Base-by-base conservation (phyloP, 495 filamentous ascomycete species). In the Lasiosphaeris hirsuta region DNA sequence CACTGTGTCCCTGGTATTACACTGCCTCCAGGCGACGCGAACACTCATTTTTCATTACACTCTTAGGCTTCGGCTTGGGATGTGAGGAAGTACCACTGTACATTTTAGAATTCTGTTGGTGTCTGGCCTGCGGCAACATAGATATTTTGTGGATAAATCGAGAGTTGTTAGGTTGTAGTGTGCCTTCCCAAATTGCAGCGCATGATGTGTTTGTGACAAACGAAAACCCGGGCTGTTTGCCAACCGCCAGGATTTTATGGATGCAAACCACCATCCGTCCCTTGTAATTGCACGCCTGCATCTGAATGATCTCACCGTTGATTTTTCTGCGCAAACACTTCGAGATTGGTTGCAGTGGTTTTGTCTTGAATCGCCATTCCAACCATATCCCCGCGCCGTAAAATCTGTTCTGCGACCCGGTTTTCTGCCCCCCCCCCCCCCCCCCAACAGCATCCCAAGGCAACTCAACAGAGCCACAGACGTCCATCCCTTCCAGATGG, bases 1-100 rank as follows among this genome's bases (percentile, higher is more conserved):
- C 87, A 91, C 82, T 75, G 89, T 92, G 88, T 91, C 85, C 83
- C 84, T 77, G 84, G 88, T 86, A 86, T 90, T 86, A 85, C 89
- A 93, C 89, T 92, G 86, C 78, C 83, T 84, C 86, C 81, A 78
- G 83, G 83, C 73, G 88, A 90, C 81, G 90, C 90, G 86, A 93
- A 85, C 69, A 14, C 37, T n/a, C n/a, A 54, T 56, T 59, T 58
- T 63, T 63, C 61, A 46, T 63, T 63, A 49, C 44, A 54, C 10
- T 57, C 61, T 44, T 19, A 10, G 52, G 61, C 53, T 38, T 38
- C 23, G 19, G 38, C 56, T 57, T 18, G 41, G 30, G 61, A 55
- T 57, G 57, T 34, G 61, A 60, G 37, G 61, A 63, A 63, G 61
- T 54, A 51, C n/a, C n/a, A n/a, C n/a, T n/a, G n/a, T n/a, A n/a